Conservation (phyloP, 2,329 filamentous ascomycete genomes). For the Fusarium sp. region DNA sequence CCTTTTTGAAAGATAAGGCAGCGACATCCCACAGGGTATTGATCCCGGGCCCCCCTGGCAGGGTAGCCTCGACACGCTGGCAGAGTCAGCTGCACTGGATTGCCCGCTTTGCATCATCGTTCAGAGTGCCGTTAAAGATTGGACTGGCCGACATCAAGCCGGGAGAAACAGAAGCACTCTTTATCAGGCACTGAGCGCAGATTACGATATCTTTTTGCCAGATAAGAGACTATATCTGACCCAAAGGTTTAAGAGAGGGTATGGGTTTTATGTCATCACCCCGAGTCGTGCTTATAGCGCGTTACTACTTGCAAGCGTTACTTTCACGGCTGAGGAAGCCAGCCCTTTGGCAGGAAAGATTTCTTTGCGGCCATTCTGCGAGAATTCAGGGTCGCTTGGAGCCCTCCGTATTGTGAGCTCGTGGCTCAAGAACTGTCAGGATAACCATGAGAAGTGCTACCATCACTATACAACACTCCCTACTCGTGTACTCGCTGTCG, state of each 20-base stretch:
- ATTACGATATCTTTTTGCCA: rapidly evolving
- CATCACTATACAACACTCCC: rapidly evolving
- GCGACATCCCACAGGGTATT: rapidly evolving
- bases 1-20: rapidly evolving
- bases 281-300: rapidly evolving
- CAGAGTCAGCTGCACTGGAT: neutral
- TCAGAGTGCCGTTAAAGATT: rapidly evolving
- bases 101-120: neutral
- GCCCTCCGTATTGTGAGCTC: neutral
- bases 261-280: neutral
- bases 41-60: neutral
- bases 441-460: neutral
- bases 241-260: neutral
- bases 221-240: rapidly evolving
- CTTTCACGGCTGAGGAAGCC: neutral
- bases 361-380: rapidly evolving
- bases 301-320: neutral
- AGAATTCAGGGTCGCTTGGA: rapidly evolving
- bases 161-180: rapidly evolving
- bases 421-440: neutral
- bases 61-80: neutral
- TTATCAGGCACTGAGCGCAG: rapidly evolving
- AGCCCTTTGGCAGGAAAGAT: rapidly evolving
- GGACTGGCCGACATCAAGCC: neutral
- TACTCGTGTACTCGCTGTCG: neutral